Percentiles rank a stretch among this genome's conserved stretches.
phyloP scores from a whole-genome alignment of 2,329 filamentous ascomycete genomes.

The Alternaria conjuncta region DNA sequence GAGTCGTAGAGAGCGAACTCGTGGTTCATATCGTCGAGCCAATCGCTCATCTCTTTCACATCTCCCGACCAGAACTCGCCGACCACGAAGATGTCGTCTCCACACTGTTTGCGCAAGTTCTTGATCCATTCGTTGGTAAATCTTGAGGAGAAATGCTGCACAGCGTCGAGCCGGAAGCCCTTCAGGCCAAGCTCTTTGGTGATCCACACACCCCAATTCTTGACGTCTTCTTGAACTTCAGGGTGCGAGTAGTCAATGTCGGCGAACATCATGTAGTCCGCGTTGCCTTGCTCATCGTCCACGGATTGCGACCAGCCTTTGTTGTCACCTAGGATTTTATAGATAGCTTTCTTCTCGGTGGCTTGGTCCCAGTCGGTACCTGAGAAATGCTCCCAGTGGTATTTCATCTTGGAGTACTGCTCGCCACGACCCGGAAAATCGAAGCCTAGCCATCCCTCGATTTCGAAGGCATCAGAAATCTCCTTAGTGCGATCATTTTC shows the following conservation, averaged over 20 bases:
- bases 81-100: conserved; percentile 65
- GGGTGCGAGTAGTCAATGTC: conserved; percentile 67
- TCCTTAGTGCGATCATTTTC: conserved; percentile 62
- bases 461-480: conserved; percentile 63
- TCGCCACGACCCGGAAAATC: conserved; percentile 67
- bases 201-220: conserved; percentile 72
- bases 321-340: conserved; percentile 67
- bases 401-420: conserved; percentile 67
- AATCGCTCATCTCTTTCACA: conserved; percentile 61
- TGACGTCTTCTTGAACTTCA: conserved; percentile 69
- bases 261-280: conserved; percentile 74
- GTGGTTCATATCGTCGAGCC: conserved; percentile 63
- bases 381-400: conserved; percentile 71
- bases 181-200: conserved; percentile 64
- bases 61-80: conserved; percentile 74
- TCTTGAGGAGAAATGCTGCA: conserved; percentile 73
- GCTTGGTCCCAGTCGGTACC: conserved; percentile 70
- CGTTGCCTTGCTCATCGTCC: conserved; percentile 69
- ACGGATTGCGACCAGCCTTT: conserved; percentile 70
- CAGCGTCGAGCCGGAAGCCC: conserved; percentile 74
- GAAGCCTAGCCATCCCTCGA: conserved; percentile 72
- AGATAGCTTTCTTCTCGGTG: conserved; percentile 66
- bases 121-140: conserved; percentile 71
- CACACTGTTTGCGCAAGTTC: conserved; percentile 58
- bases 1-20: conserved; percentile 69